Evolutionary conservation across 2,329 filamentous ascomycete species (phyloP), one percentile per base, ranked within the genome.

Genomic region (Colletotrichum sp.): DNA sequence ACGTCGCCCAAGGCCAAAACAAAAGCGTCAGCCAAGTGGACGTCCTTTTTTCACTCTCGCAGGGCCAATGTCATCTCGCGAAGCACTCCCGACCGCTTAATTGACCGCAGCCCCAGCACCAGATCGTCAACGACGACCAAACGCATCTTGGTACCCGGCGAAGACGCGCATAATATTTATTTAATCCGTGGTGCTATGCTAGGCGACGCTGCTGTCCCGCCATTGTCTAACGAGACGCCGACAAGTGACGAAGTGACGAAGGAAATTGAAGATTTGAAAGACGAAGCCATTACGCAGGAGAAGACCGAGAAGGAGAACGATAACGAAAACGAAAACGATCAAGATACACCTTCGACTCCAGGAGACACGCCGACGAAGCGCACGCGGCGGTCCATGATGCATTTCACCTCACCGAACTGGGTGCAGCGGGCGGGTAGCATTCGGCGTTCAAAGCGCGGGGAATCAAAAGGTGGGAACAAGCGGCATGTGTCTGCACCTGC

Each of bases 331-430:
- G 62, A 72, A 34, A 44, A 49, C 60, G 32, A 77, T 21, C 44
- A 52, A 52, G 76, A 78, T 15, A 59, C 69, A n/a, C 60, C 76
- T 16, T 71, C 81, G 75, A 79, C 84, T 3, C 80, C 82, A 3
- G 85, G 88, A 49, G 83, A 83, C 32, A 87, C 86, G 3, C 86
- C 87, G 3, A 85, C 87, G 9, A 88, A 87, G 79, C 85, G 83
- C 67, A 84, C 89, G 15, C 87, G 86, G 70, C 88, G 89, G 75
- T 92, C 92, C 18, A 84, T 91, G 18, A 89, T 91, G 87, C 90
- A 92, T 71, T 91, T 93, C 76, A 87, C 87, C 76, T 90, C 91
- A 3, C 87, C 91, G 18, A 89, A 85, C 66, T 92, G 91, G 90
- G 89, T 92, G 77, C 84, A 89, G 39, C 89, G 86, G 81, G 86